Base-by-base conservation (phyloP, 2,329 filamentous ascomycete species). In the Penicillium sp. region DNA sequence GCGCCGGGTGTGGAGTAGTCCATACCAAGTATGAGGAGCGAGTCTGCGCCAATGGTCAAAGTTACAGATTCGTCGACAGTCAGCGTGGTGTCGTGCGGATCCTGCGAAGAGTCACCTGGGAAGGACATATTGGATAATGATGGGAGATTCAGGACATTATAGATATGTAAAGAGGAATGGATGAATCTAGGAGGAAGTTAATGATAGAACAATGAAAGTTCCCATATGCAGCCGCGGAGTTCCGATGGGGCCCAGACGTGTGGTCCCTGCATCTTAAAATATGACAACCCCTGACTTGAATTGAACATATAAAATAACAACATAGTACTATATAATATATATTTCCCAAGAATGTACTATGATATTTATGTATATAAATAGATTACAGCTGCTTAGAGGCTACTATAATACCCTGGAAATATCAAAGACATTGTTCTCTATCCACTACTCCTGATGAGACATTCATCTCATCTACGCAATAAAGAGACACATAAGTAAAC, bases 1-100 rank as follows among this genome's bases (percentile, higher is more conserved):
- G 25, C 29, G 36, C 41, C 17, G 27, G 23, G 31, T 5, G 33
- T 21, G 47, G 49, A 44, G 33, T 33, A 58, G 39, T 42, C 41
- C 75, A 58, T 77, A 86, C 84, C 84, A 53, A 83, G 70, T 13
- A 89, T 78, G 61, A 86, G 79, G 50, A 89, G 76, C 31, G 83
- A 80, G 65, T 89, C 85, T 1, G 81, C 82, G 21, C 81, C 82
- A 42, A 89, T 75, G 1, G 84, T 87, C 49, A 89, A 75, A 27
- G 81, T 84, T 12, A 83, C 83, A 70, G 84, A 81, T 57, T 82
- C 78, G 65, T 82, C 83, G 19, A 88, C 81, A 49, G 75, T 70
- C 55, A 86, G 74, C 41, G 81, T 83, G 49, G 76, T 71, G 61
- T 79, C 78, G 51, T 71, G 69, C 52, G 68, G 66, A 49, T 70